Evolutionary conservation across 768 basidiomycete genomes (phyloP).

Genomic region (Tulasnella sp.): DNA sequence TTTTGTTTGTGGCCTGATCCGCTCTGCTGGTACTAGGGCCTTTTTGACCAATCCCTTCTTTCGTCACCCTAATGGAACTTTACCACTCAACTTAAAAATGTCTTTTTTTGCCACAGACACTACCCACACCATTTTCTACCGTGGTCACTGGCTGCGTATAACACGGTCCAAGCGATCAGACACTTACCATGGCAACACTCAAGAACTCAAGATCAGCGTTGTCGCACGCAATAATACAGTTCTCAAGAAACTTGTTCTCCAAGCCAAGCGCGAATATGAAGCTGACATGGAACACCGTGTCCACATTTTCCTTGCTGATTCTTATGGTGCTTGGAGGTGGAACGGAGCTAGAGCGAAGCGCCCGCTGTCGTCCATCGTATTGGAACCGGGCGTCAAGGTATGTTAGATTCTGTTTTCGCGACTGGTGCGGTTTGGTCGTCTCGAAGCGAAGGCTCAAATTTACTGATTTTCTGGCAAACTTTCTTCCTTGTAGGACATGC

Average conservation of each 20-base stretch:
- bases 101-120: conserved; percentile 49
- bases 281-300: conserved; percentile 85
- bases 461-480: background rate
- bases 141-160: conserved; percentile 77
- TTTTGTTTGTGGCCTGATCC: too few species aligned
- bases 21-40: background rate
- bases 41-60: background rate
- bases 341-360: conserved; percentile 80
- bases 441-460: background rate
- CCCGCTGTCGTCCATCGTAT: conserved; percentile 84
- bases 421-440: background rate
- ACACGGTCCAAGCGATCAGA: conserved; percentile 5
- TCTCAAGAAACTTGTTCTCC: conserved; percentile 71
- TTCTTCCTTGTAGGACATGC: conserved; percentile 44
- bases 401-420: too few species aligned
- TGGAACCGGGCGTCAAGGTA: conserved; percentile 68
- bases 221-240: conserved; percentile 82
- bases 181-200: conserved; percentile 42
- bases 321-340: conserved; percentile 79
- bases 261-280: conserved; percentile 80
- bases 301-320: conserved; percentile 79
- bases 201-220: conserved; percentile 72
- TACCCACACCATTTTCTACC: conserved; percentile 81
- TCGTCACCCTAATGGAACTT: too few species aligned
- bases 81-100: too few species aligned